Evolutionary conservation across 805 yeast species (phyloP).

Genomic region (Kluyveromyces siamensis): DNA sequence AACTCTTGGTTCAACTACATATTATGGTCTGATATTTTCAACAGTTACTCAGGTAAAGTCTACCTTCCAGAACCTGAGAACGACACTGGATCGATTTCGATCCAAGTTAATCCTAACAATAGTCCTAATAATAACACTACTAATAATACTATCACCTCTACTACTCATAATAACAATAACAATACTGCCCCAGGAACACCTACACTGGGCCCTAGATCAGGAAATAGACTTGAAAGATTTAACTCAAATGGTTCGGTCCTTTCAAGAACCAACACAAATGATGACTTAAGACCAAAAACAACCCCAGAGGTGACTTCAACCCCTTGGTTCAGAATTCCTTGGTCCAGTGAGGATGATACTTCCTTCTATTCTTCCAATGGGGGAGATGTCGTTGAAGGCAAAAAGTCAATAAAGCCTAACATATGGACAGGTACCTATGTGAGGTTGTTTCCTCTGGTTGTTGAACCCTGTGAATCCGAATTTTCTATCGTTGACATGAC

Average conservation of each 20-base stretch:
- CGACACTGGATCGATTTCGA: background rate
- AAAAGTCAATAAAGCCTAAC: constrained; percentile 31
- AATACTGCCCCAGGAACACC: constrained; percentile 1
- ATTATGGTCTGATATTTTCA: constrained; percentile 25
- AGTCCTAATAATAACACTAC: background rate
- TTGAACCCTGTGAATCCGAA: constrained; percentile 28
- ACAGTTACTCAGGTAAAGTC: constrained; percentile 5
- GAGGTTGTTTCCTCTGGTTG: constrained; percentile 40
- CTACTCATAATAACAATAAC: background rate
- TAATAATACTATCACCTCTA: background rate
- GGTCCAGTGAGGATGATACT: constrained; percentile 1
- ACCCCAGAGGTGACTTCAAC: background rate
- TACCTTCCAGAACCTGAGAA: background rate
- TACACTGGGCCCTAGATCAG: constrained; percentile 6
- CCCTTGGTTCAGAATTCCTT: constrained; percentile 2
- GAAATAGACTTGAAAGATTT: constrained; percentile 17
- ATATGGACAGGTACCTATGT: constrained; percentile 46
- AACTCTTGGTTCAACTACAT: constrained; percentile 18
- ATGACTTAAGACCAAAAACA: constrained; percentile 1
- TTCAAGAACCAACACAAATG: constrained; percentile 23
- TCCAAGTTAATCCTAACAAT: background rate
- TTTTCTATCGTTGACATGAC: constrained; percentile 35
- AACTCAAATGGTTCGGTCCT: constrained; percentile 21
- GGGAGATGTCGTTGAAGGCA: background rate
- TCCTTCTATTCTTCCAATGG: background rate